These are phyloP conservation scores for Erythrophleum fordii DNA, from an alignment of 306 rosid genomes.

Conservation along the genomic window DNA sequence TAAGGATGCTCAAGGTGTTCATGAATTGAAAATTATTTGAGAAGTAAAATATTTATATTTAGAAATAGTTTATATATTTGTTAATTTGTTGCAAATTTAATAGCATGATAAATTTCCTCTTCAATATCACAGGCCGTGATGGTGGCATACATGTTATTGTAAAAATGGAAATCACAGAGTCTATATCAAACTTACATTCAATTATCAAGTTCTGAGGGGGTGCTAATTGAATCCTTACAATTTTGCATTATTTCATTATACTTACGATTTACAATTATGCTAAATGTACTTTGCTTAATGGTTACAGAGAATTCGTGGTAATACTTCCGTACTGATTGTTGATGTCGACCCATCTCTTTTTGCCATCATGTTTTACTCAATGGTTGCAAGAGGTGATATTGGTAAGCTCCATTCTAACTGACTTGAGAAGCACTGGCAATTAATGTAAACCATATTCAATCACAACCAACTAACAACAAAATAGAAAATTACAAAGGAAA, in stretches of 20 bases:
- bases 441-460: too few species aligned
- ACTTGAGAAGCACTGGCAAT: too few species aligned
- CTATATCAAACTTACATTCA: too few species aligned
- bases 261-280: neutral
- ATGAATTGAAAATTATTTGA: conserved; percentile 86
- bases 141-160: conserved; percentile 93
- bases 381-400: conserved; percentile 62
- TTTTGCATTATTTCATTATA: neutral
- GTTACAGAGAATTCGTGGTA: too few species aligned
- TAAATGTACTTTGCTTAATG: too few species aligned
- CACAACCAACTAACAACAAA: too few species aligned
- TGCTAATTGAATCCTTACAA: conserved; percentile 41
- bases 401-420: conserved; percentile 59
- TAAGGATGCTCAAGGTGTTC: conserved; percentile 91
- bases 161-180: too few species aligned
- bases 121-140: conserved; percentile 62
- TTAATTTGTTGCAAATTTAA: conserved; percentile 16
- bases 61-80: neutral
- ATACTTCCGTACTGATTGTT: neutral
- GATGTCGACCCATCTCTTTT: conserved; percentile 32
- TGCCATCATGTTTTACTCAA: conserved; percentile 41
- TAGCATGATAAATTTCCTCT: conserved; percentile 14
- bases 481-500: too few species aligned
- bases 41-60: conserved; percentile 48
- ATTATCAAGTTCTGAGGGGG: conserved; percentile 55